A percentile compares a stretch with the other conserved stretches of the same genome.
Conservation (phyloP, 208 protist species). For the Crithidia expoeki region DNA sequence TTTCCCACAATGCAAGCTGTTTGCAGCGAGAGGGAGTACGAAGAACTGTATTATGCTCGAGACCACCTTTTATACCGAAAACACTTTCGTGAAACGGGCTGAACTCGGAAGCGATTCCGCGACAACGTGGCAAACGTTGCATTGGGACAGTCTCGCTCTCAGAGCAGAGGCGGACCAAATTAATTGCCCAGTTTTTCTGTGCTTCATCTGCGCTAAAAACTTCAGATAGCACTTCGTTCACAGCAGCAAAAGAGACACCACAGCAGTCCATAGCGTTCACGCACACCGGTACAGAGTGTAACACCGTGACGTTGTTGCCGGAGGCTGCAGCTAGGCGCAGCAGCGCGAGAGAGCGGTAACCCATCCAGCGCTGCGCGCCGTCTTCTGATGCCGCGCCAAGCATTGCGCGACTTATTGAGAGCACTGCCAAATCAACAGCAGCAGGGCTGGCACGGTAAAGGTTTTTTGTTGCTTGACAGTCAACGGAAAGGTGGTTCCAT, state of each 20-base stretch:
- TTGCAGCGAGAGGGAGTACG: slow-evolving; percentile 51
- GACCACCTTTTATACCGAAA: background rate
- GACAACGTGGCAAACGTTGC: background rate
- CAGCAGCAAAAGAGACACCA: slow-evolving; percentile 60
- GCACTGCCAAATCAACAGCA: slow-evolving; percentile 32
- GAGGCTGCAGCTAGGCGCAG: slow-evolving; percentile 36
- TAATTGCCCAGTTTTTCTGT: slow-evolving; percentile 21
- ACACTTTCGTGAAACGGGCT: background rate
- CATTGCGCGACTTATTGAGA: slow-evolving; percentile 52
- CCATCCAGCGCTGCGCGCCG: slow-evolving; percentile 52
- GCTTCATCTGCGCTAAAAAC: slow-evolving; percentile 30
- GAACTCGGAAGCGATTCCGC: slow-evolving; percentile 2
- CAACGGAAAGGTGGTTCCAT: slow-evolving; percentile 72
- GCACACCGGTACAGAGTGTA: slow-evolving; percentile 56
- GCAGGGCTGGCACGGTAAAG: slow-evolving; percentile 32
- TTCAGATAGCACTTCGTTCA: slow-evolving; percentile 41
- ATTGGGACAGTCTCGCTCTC: background rate
- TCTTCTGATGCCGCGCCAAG: slow-evolving; percentile 14
- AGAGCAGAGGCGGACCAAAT: slow-evolving; percentile 28
- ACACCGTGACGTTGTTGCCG: slow-evolving; percentile 15
- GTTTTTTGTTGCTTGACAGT: slow-evolving; percentile 7
- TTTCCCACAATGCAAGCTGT: slow-evolving; percentile 63
- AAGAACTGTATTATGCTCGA: slow-evolving; percentile 9
- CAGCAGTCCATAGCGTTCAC: slow-evolving; percentile 49
- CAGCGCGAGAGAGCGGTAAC: slow-evolving; percentile 55